Evolutionary conservation across 345 rosid genomes (phyloP).

Genomic region (Eutrema heterophyllum): DNA sequence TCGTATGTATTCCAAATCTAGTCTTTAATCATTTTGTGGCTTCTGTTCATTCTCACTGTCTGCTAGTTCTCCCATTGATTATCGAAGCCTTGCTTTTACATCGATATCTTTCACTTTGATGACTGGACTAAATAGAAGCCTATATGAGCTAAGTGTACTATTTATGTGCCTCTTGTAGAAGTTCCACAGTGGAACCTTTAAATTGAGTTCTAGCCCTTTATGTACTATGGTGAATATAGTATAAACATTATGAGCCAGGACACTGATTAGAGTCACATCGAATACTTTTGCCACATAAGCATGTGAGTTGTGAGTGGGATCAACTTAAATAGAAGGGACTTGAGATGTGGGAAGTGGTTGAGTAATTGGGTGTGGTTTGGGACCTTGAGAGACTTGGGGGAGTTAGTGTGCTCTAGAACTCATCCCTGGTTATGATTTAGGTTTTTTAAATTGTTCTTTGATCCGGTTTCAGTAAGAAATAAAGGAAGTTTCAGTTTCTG

Average conservation of each 20-base stretch:
- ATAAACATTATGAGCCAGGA: no score
- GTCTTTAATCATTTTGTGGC: not conserved
- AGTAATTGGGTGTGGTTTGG: not conserved
- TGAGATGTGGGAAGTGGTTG: not conserved
- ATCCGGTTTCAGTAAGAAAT: not conserved
- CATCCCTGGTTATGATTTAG: not conserved
- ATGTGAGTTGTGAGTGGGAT: not conserved
- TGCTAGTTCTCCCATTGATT: no score
- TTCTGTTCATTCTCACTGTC: no score
- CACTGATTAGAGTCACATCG: not conserved
- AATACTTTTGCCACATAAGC: not conserved
- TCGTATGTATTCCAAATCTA: constrained; percentile 43
- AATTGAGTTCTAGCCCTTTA: no score
- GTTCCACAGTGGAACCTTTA: no score
- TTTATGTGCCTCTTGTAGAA: no score
- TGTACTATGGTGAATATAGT: no score
- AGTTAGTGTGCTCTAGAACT: not conserved
- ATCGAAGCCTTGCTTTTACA: no score
- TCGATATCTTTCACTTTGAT: no score
- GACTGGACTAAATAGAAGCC: no score
- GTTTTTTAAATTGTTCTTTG: not conserved
- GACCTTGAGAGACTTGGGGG: not conserved
- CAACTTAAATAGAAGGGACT: not conserved
- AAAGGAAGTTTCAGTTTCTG: not conserved
- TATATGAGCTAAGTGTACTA: no score